Conservation (phyloP, 192 early-diverging fungal species). For the Entomortierella parvispora region DNA sequence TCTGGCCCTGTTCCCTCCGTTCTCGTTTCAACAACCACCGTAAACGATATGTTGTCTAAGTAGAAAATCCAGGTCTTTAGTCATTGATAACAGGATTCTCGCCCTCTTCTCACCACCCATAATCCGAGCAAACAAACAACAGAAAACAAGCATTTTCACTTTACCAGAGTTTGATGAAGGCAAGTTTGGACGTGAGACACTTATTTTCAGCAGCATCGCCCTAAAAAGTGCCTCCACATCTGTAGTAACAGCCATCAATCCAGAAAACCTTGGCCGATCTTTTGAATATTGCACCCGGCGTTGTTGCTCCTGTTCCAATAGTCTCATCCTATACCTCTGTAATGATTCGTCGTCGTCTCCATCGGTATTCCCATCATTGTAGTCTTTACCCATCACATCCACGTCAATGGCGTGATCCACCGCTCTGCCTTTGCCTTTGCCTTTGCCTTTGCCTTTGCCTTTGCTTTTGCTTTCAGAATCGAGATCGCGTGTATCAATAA, state of each 20-base stretch:
- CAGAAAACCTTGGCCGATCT: background rate
- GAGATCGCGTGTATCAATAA: background rate
- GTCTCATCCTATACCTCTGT: background rate
- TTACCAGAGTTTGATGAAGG: constrained; percentile 14
- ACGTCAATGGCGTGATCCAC: background rate
- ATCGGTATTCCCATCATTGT: background rate
- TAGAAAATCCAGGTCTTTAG: background rate
- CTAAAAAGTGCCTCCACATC: constrained; percentile 28
- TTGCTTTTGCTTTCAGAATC: background rate
- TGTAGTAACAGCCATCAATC: constrained; percentile 12
- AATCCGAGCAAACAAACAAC: too few relatives aligned
- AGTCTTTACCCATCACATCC: background rate
- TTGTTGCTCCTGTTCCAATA: background rate
- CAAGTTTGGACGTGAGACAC: constrained; percentile 17
- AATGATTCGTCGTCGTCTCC: background rate
- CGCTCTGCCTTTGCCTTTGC: constrained; percentile 25
- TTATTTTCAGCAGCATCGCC: constrained; percentile 31
- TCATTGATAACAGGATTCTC: background rate
- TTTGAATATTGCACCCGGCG: background rate
- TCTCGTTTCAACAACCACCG: constrained; percentile 38
- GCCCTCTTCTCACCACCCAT: background rate
- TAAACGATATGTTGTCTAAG: constrained; percentile 27
- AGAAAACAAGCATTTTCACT: background rate
- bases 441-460: background rate
- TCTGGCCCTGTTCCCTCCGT: constrained; percentile 9